Evolutionary conservation across 805 yeast species (phyloP), one percentile per base, ranked within the genome.

Genomic region (Myxozyma neotropica): DNA sequence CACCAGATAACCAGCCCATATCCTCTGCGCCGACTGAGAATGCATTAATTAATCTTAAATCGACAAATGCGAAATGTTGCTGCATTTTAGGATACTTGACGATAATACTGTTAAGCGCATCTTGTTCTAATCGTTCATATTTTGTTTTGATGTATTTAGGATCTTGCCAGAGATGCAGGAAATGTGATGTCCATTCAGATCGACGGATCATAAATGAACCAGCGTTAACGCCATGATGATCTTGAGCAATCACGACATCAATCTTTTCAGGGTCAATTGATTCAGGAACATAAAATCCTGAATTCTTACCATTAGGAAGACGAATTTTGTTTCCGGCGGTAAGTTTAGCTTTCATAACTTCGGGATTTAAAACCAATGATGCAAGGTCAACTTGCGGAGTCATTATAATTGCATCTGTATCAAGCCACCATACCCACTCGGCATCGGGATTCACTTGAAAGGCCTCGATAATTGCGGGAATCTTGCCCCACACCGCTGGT

Each of bases 91-190:
- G 44, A 42, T 60, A 56, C 44, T 42, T 42, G 38, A 54, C 24
- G 35, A 66, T 38, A 15, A 89, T 72, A 0, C 87, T 78, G 67
- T 88, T 94, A 59, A 89, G 76, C 1, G 93, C 91, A 70, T 88
- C 95, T 71, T 89, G 96, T 70, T 89, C 96, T 69, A 84, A 84
- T 70, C 88, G 93, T 67, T 88, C 96, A 69, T 87, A 94, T 81
- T 83, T 85, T 70, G 86, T 92, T 72, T 88, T 94, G 73, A 88
- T 87, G 74, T 84, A 78, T 3, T 85, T 88, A 6, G 95, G 94
- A 68, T 89, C 95, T 91, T 93, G 88, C 95, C 95, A 88, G 13
- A 81, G 68, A 71, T 88, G 94, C 58, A 89, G 75, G 43, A 89
- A 72, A 70, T 87, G 73, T 55, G 83, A 85, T 2, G 89, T 74